Evolutionary conservation across 805 yeast genomes (phyloP).

Genomic region (Hanseniaspora hatyaiensis): DNA sequence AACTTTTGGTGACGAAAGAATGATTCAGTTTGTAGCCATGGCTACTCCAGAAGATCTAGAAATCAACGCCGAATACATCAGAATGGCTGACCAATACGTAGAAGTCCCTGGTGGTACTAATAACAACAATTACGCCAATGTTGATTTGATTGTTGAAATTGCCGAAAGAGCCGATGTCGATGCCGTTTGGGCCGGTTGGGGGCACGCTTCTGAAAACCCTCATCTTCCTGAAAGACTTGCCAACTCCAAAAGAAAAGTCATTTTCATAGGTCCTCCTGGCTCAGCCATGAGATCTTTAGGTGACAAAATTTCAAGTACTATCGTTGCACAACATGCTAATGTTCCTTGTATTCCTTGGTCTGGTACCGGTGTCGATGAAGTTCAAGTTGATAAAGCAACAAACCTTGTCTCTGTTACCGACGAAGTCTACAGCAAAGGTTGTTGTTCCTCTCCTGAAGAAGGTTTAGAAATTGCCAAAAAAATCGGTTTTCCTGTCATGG

Average conservation of each 20-base stretch:
- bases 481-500: slow-evolving; percentile 97
- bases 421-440: slow-evolving; percentile 73
- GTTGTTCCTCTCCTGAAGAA: slow-evolving; percentile 75
- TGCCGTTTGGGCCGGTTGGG: slow-evolving; percentile 99
- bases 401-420: slow-evolving; percentile 84
- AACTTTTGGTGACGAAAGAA: slow-evolving; percentile 92
- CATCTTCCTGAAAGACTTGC: slow-evolving; percentile 85
- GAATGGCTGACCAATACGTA: slow-evolving; percentile 98
- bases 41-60: slow-evolving; percentile 98
- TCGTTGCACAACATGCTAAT: slow-evolving; percentile 96
- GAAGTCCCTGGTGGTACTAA: slow-evolving; percentile 99
- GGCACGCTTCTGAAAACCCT: slow-evolving; percentile 99
- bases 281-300: slow-evolving; percentile 99
- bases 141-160: slow-evolving; percentile 87
- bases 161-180: slow-evolving; percentile 95
- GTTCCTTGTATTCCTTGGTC: slow-evolving; percentile 99
- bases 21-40: slow-evolving; percentile 92
- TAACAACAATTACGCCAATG: slow-evolving; percentile 96
- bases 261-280: slow-evolving; percentile 98
- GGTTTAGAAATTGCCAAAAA: slow-evolving; percentile 73
- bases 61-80: slow-evolving; percentile 93
- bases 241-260: slow-evolving; percentile 75
- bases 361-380: slow-evolving; percentile 90
- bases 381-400: slow-evolving; percentile 51
- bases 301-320: slow-evolving; percentile 94